Conservation (phyloP, 73 alveolate species). For the Tetrahymena borealis region DNA sequence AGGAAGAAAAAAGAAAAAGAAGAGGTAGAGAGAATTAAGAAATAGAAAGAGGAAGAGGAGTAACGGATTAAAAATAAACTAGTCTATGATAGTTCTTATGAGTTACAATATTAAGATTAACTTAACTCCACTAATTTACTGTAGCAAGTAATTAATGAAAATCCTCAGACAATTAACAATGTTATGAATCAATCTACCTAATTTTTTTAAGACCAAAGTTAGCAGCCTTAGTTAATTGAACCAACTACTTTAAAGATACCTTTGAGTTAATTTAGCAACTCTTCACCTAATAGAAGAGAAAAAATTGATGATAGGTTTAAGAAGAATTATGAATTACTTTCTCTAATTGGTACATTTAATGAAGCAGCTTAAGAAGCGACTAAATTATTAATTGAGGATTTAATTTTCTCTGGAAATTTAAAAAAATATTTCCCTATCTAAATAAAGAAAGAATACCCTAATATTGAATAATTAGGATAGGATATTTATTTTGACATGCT, state of each 20-base stretch:
- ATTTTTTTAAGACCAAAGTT: not conserved
- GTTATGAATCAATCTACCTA: too few species aligned
- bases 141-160: not conserved
- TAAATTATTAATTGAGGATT: not conserved
- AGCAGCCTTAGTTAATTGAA: not conserved
- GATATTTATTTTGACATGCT: not conserved
- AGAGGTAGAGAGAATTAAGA: not conserved
- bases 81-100: not conserved
- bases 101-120: not conserved
- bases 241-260: not conserved
- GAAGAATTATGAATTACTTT: not conserved
- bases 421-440: not conserved
- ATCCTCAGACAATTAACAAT: too few species aligned
- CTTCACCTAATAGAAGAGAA: not conserved
- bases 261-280: not conserved
- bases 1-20: not conserved
- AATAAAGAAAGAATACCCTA: not conserved
- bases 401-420: not conserved
- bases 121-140: not conserved
- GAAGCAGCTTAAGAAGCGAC: not conserved
- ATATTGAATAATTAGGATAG: not conserved
- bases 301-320: not conserved
- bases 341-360: not conserved
- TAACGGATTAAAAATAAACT: not conserved
- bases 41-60: not conserved